These are phyloP conservation scores for Mycena polygramma DNA, from an alignment of 768 basidiomycete genomes.

Conservation along the genomic window DNA sequence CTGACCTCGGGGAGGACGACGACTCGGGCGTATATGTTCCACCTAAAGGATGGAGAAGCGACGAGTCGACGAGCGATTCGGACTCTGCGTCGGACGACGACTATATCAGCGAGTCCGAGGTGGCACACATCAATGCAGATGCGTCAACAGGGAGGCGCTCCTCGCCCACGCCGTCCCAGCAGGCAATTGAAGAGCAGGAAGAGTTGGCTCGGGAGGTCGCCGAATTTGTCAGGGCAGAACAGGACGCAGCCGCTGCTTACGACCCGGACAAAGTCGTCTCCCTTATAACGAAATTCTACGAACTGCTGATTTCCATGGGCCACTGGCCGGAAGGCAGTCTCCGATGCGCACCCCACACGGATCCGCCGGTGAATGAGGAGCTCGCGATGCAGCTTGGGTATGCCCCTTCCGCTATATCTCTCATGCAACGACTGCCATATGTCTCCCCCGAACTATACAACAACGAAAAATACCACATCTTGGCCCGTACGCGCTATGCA, in stretches of 20 bases:
- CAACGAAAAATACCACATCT: background rate
- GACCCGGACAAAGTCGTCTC: conserved; percentile 25
- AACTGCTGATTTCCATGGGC: conserved; percentile 28
- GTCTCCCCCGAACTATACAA: background rate
- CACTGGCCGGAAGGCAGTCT: conserved; percentile 28
- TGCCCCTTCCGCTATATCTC: conserved; percentile 11
- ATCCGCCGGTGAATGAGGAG: conserved; percentile 13
- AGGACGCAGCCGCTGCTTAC: conserved; percentile 18
- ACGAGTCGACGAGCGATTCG: conserved; percentile 2
- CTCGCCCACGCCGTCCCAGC: background rate
- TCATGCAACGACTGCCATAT: conserved; percentile 30
- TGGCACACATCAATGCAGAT: background rate
- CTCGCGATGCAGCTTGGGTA: conserved; percentile 28
- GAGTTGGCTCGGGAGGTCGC: conserved; percentile 17
- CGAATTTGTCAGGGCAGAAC: conserved; percentile 23
- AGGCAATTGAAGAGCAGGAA: conserved; percentile 5
- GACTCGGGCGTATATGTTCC: conserved; percentile 12
- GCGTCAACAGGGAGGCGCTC: background rate
- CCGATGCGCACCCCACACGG: conserved; percentile 23
- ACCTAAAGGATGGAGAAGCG: conserved; percentile 10
- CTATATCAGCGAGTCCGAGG: conserved; percentile 12
- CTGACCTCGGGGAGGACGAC: conserved; percentile 5
- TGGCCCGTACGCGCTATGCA: conserved; percentile 9
- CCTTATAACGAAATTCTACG: conserved; percentile 26
- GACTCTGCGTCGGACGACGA: background rate